A percentile compares a stretch with the other conserved stretches of the same genome.
phyloP scores from a whole-genome alignment of 2,329 filamentous ascomycete species.

The Penicillium vulpinum region DNA sequence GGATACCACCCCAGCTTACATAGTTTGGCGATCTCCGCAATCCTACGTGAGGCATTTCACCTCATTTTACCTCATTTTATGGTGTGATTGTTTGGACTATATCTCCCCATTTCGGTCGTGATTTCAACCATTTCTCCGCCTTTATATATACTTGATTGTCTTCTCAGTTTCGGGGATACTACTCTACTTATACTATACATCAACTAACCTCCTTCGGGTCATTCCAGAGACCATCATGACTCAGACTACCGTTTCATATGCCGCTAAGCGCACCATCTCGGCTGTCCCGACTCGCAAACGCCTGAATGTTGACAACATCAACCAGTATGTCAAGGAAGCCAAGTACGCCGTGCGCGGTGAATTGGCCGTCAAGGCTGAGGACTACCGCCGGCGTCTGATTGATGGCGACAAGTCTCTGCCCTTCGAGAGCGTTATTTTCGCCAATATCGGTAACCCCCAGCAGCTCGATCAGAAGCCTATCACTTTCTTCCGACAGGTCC shows the following conservation, averaged over 20 bases:
- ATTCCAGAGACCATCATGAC: constrained; percentile 31
- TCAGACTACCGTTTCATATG: constrained; percentile 27
- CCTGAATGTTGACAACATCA: constrained; percentile 84
- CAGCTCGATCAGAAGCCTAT: constrained; percentile 99
- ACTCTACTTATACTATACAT: constrained; percentile 1
- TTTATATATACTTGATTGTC: not conserved
- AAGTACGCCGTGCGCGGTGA: constrained; percentile 97
- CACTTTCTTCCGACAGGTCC: constrained; percentile 97
- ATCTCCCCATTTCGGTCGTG: not conserved
- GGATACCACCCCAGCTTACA: constrained; percentile 15
- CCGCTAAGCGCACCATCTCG: constrained; percentile 46
- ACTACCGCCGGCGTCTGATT: constrained; percentile 73
- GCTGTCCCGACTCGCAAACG: constrained; percentile 44
- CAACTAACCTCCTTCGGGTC: constrained; percentile 19
- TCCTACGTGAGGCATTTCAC: not conserved
- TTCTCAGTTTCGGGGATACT: not conserved
- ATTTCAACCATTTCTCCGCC: not conserved
- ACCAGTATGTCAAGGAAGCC: constrained; percentile 79
- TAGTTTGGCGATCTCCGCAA: constrained; percentile 5
- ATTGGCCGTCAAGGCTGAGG: constrained; percentile 88
- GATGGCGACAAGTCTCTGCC: constrained; percentile 62
- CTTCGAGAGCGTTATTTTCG: constrained; percentile 88
- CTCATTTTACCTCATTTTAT: not conserved
- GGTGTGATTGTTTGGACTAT: not conserved
- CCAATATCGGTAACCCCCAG: constrained; percentile 98